Evolutionary conservation across 768 basidiomycete species (phyloP).

Genomic region (Tulasnella sp.): DNA sequence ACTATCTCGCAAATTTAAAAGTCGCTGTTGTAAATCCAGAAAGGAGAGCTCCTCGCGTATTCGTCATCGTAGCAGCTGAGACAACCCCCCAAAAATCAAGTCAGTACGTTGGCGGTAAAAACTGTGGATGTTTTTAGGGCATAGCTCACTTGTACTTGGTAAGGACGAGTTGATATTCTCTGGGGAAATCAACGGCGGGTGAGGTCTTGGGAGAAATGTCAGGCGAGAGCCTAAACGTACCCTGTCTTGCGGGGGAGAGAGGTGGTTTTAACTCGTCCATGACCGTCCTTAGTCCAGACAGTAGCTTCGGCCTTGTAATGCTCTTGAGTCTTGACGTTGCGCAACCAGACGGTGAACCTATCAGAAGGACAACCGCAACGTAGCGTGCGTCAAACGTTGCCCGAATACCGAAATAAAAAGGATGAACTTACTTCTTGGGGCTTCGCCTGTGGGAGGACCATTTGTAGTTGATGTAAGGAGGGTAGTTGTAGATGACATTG

Average conservation of each 20-base stretch:
- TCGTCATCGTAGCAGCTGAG: neutral
- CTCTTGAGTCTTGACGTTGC: neutral
- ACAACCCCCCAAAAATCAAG: neutral
- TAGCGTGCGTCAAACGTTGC: neutral
- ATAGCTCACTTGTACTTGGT: neutral
- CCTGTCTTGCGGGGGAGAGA: neutral
- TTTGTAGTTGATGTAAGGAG: neutral
- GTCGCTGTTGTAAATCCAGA: neutral
- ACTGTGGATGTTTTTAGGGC: neutral
- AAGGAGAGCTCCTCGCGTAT: neutral
- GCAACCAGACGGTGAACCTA: neutral
- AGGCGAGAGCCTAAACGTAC: neutral
- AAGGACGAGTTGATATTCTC: neutral
- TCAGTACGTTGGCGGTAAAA: neutral
- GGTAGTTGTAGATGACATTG: neutral
- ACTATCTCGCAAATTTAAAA: neutral
- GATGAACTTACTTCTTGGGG: neutral
- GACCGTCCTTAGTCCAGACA: neutral
- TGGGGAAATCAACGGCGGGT: neutral
- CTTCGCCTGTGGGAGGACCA: neutral
- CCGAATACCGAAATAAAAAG: neutral
- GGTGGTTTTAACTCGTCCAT: neutral
- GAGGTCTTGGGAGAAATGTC: neutral
- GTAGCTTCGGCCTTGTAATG: neutral
- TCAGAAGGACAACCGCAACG: too few species aligned